A percentile compares a stretch with the other conserved stretches of the same genome.
phyloP scores from a whole-genome alignment of 2,329 filamentous ascomycete genomes.

The Pseudocercospora pini-densiflorae region DNA sequence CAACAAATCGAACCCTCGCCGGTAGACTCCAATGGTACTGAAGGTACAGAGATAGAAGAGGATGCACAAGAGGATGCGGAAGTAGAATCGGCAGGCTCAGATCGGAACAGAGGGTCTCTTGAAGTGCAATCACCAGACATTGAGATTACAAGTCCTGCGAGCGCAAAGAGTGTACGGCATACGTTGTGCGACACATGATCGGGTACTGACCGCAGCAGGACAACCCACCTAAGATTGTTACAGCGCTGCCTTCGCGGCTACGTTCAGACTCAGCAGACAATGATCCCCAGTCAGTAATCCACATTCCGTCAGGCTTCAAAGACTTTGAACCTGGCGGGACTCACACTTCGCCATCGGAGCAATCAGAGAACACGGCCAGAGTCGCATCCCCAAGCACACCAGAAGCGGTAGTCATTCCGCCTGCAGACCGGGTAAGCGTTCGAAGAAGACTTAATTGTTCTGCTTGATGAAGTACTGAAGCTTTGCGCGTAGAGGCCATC shows the following conservation, averaged over 20 bases:
- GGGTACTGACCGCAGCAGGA: slow-evolving; percentile 28
- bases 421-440: slow-evolving; percentile 37
- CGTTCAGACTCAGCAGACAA: slow-evolving; percentile 66
- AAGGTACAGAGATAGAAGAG: slow-evolving; percentile 83
- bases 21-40: slow-evolving; percentile 83
- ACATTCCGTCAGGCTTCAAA: slow-evolving; percentile 82
- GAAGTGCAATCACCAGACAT: slow-evolving; percentile 37
- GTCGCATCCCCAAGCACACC: slow-evolving; percentile 44
- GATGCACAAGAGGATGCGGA: slow-evolving; percentile 65
- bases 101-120: slow-evolving; percentile 20
- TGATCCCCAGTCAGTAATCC: slow-evolving; percentile 86
- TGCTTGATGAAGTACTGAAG: not conserved
- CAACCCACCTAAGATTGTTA: slow-evolving; percentile 53
- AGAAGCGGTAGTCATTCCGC: slow-evolving; percentile 37
- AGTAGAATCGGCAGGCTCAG: slow-evolving; percentile 32
- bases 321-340: slow-evolving; percentile 62
- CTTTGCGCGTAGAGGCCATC: not conserved
- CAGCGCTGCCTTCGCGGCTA: slow-evolving; percentile 44
- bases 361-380: slow-evolving; percentile 30
- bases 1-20: slow-evolving; percentile 78
- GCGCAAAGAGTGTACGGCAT: slow-evolving; percentile 37
- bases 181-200: slow-evolving; percentile 31
- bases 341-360: slow-evolving; percentile 27
- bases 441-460: not conserved
- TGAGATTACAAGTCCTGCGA: slow-evolving; percentile 40